Evolutionary conservation across 345 rosid species (phyloP), one percentile per base, ranked within the genome.

Genomic region (Viola odorata): DNA sequence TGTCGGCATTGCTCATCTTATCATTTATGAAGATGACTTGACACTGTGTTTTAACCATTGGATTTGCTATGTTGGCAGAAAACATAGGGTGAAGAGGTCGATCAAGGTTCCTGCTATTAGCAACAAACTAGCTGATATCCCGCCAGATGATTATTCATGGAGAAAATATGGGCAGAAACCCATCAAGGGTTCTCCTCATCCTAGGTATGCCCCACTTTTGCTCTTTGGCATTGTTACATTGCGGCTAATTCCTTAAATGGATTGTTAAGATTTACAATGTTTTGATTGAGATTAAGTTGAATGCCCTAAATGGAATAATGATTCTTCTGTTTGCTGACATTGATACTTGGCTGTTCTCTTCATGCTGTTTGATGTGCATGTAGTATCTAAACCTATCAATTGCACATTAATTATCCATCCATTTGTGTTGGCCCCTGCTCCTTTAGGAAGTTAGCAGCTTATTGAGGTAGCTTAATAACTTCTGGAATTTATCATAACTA

Each of bases 161-260:
- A 84, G 95, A 70, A 87, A 87, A 68, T 87, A 87, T 39, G 95
- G 95, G 38, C 95, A 87, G 69, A 87, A 87, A 70, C 95, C 95
- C 36, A 87, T 87, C 59, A 87, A 87, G 76, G 95, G 95, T 44
- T 87, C 95, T 68, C 95, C 95, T 69, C 85, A 87, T 55, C 95
- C 95, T 14, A 79, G 95, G 95, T 87, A 81, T 62, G 41, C 37
- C 63, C 12, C 4, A 10, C 13, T 51, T 53, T 12, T 39, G 8
- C 14, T 60, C 12, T 58, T 48, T 16, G 40, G 12, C 17, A 9
- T 41, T 23, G 41, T 55, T 63, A 53, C 15, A 41, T 15, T 54
- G 52, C 62, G 23, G 36, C 15, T 45, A n/a, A 3, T 48, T 15
- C 12, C 12, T n/a, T 23, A 0, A n/a, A 51, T 23, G 32, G 32